Conservation (phyloP, 768 basidiomycete species). For the Kwoniella bestiolae region DNA sequence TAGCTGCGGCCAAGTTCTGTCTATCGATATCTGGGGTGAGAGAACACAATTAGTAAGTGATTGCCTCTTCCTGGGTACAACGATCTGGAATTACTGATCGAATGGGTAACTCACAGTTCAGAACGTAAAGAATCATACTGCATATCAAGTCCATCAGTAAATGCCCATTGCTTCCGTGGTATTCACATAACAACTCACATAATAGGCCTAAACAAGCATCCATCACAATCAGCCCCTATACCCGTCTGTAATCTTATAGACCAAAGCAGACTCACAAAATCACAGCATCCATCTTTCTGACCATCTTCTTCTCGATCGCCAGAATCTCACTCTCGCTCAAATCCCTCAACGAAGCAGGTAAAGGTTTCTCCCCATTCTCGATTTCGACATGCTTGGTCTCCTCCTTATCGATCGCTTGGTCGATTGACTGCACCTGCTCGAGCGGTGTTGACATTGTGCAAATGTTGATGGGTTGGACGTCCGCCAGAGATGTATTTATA, state of each 20-base stretch:
- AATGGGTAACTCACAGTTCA: constrained; percentile 29
- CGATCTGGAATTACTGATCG: neutral
- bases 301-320: constrained; percentile 39
- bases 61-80: no score
- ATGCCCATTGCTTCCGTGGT: neutral
- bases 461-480: no score
- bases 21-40: constrained; percentile 34
- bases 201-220: constrained; percentile 3
- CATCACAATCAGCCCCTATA: neutral
- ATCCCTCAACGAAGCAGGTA: constrained; percentile 35
- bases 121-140: constrained; percentile 37
- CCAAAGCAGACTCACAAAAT: constrained; percentile 32
- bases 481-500: no score
- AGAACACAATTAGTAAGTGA: neutral
- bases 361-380: constrained; percentile 3
- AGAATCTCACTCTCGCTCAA: constrained; percentile 31
- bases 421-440: neutral
- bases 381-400: constrained; percentile 5
- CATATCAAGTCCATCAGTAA: neutral
- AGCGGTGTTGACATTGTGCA: neutral
- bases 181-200: constrained; percentile 6
- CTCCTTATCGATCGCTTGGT: constrained; percentile 6
- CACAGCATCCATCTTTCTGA: constrained; percentile 43
- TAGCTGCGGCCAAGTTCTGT: constrained; percentile 49
- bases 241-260: neutral